phyloP scores from a whole-genome alignment of 164 flowering plant genomes.

The Vitis labrusca region DNA sequence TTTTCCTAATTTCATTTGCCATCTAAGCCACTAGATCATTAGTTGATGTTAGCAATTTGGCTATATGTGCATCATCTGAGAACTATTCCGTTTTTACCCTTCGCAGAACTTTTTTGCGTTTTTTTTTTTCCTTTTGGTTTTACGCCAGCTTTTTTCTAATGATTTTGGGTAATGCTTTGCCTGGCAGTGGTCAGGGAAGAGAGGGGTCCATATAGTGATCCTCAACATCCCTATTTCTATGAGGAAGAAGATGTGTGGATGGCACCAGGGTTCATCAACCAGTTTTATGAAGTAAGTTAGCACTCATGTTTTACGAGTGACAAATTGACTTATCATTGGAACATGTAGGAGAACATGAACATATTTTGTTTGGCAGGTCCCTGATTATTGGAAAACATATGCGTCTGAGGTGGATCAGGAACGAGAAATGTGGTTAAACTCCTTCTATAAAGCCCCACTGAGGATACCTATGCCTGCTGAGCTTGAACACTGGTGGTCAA shows the following conservation, averaged over 20 bases:
- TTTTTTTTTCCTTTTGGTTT: too few species aligned
- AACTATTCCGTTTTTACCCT: too few species aligned
- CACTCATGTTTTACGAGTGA: not conserved
- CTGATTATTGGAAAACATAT: conserved; percentile 89
- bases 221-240: conserved; percentile 93
- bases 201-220: conserved; percentile 90
- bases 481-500: conserved; percentile 92
- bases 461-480: conserved; percentile 95
- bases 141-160: not conserved
- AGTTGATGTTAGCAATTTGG: too few species aligned
- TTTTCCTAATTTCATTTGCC: too few species aligned
- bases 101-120: too few species aligned
- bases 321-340: not conserved
- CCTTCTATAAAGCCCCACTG: conserved; percentile 85
- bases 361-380: conserved; percentile 54
- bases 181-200: conserved; percentile 84
- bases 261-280: conserved; percentile 97
- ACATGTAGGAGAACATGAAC: not conserved
- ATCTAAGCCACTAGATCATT: too few species aligned
- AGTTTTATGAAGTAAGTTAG: conserved; percentile 73
- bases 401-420: conserved; percentile 82
- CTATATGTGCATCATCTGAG: too few species aligned
- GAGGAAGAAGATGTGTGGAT: conserved; percentile 95
- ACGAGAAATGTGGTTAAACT: conserved; percentile 95
- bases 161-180: conserved; percentile 9